A percentile compares a stretch with the other conserved stretches of the same genome.
Evolutionary conservation across 2,329 filamentous ascomycete species (phyloP).

Genomic region (Aspergillus fumigatiaffinis): DNA sequence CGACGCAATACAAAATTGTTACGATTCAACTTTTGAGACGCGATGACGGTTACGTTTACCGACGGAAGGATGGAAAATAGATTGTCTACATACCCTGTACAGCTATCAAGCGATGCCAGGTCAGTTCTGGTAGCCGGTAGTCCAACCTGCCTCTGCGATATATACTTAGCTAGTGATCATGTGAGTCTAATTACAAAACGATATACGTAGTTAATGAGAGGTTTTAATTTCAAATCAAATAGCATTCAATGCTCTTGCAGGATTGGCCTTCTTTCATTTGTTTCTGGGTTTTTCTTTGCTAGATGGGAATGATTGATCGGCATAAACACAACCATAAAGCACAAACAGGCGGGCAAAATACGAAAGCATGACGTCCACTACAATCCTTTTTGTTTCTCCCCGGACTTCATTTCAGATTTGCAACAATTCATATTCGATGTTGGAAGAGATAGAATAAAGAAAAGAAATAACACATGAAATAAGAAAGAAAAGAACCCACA

Average conservation of each 20-base stretch:
- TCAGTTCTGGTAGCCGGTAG: neutral
- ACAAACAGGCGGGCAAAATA: neutral
- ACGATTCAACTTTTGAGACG: neutral
- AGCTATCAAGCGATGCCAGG: neutral
- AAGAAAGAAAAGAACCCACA: neutral
- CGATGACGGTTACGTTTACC: neutral
- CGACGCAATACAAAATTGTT: neutral
- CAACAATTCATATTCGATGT: neutral
- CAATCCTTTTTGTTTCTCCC: neutral
- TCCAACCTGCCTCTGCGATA: neutral
- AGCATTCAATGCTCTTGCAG: neutral
- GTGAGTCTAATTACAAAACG: neutral
- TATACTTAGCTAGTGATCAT: neutral
- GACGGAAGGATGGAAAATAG: neutral
- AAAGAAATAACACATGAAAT: neutral
- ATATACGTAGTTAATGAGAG: neutral
- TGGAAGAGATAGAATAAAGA: slow-evolving; percentile 1
- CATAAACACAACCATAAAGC: neutral
- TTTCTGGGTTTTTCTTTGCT: neutral
- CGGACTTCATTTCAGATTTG: neutral
- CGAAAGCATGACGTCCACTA: neutral
- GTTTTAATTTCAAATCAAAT: neutral
- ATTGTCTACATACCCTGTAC: neutral
- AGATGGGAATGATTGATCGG: neutral
- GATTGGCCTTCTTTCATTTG: neutral